These are phyloP conservation scores for Combretum micranthum DNA, from an alignment of 345 rosid species.

Conservation along the genomic window DNA sequence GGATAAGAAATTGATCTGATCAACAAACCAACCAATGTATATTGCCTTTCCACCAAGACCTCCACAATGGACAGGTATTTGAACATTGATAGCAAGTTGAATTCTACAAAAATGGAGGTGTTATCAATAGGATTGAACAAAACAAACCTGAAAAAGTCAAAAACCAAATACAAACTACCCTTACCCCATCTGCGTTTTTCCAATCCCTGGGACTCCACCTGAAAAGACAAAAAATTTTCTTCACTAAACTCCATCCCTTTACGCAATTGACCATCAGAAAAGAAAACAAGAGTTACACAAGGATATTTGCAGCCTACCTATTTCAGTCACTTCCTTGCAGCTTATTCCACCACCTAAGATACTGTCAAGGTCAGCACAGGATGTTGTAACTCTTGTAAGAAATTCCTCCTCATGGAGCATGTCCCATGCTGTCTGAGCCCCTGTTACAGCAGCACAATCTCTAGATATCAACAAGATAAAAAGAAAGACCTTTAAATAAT, in stretches of 20 bases:
- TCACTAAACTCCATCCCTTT: background rate
- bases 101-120: slow-evolving; percentile 43
- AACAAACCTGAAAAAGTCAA: background rate
- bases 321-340: slow-evolving; percentile 92
- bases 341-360: slow-evolving; percentile 86
- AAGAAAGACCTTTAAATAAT: background rate
- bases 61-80: slow-evolving; percentile 73
- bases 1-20: background rate
- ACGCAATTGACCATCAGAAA: background rate
- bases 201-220: slow-evolving; percentile 92
- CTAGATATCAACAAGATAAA: background rate
- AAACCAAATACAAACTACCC: slow-evolving; percentile 12
- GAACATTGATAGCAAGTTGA: slow-evolving; percentile 91
- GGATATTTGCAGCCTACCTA: slow-evolving; percentile 36
- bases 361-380: slow-evolving; percentile 70
- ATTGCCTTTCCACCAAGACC: slow-evolving; percentile 89
- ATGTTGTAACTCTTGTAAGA: slow-evolving; percentile 61
- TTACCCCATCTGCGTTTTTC: slow-evolving; percentile 96
- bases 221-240: slow-evolving; percentile 2
- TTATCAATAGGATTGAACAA: slow-evolving; percentile 8
- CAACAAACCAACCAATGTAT: slow-evolving; percentile 52
- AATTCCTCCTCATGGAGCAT: slow-evolving; percentile 70
- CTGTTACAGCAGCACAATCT: slow-evolving; percentile 19
- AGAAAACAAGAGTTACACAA: background rate
- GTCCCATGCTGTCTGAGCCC: slow-evolving; percentile 90